Evolutionary conservation across 2,329 filamentous ascomycete species (phyloP), one percentile per base, ranked within the genome.

Genomic region (Fusarium liriodendri): DNA sequence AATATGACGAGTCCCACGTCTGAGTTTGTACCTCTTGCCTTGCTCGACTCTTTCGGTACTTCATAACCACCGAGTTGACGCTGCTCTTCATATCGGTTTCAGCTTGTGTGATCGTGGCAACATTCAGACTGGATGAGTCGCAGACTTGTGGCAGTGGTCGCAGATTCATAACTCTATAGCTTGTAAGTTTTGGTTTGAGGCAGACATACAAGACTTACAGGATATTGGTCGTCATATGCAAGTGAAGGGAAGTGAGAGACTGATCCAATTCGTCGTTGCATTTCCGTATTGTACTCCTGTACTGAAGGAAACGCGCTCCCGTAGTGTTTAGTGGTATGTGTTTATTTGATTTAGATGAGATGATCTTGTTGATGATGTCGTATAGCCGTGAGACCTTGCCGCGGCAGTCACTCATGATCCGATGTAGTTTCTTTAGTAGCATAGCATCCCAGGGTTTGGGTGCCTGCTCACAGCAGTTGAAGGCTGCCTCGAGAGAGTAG

Each of bases 181-280:
- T 1, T 18, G 6, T 65, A 22, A 61, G 55, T 6, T 20, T 18
- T 50, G 20, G 11, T 16, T 25, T 20, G 1, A 4, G 7, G 6
- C 27, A 32, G 14, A 7, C 14, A 6, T 3, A 13, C 4, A 13
- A 14, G 11, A 64, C 66, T 55, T 32, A 62, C 60, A 64, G 16
- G 13, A 67, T 67, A 13, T 60, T 64, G 27, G 68, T 59, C 7
- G 64, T 62, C 64, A 70, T 67, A 16, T 67, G 60, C 2, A 70
- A 27, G 14, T 70, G 68, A 9, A 70, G 37, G 6, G 64, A 61
- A 5, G 35, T 29, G 22, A 70, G 64, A 2, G 54, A 57, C 25
- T 54, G 42, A 10, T 67, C 64, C 9, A 70, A 9, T 6, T 62
- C 64, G 3, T 61, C 57, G 10, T 50, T 63, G 25, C 22, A 64